Conservation (phyloP, 257 asterid species). For the Eucommia ulmoides region DNA sequence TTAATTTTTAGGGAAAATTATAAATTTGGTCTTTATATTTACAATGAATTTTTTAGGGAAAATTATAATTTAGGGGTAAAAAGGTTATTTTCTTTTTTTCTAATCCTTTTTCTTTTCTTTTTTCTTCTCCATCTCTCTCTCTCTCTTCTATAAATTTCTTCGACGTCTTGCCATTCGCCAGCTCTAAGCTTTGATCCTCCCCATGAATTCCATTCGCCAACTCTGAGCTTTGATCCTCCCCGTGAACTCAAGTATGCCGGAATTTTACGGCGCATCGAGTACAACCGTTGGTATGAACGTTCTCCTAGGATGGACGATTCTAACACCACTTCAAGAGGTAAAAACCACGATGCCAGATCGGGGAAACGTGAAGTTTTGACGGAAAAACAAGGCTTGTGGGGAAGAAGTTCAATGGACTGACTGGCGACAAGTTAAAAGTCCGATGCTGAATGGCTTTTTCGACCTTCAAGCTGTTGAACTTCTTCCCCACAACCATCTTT, state of each 20-base stretch:
- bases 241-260: slow-evolving; percentile 17
- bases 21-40: too few species aligned
- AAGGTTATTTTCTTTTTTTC: too few species aligned
- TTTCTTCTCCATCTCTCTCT: too few species aligned
- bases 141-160: too few species aligned
- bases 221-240: slow-evolving; percentile 3
- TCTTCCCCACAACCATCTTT: slow-evolving; percentile 13
- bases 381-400: slow-evolving; percentile 8
- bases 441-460: slow-evolving; percentile 35
- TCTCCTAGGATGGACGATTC: slow-evolving; percentile 24
- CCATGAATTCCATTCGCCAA: slow-evolving; percentile 6
- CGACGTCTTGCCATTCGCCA: too few species aligned
- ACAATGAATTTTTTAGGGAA: too few species aligned
- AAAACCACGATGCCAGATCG: slow-evolving; percentile 18
- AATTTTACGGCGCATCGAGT: slow-evolving; percentile 28
- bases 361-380: slow-evolving; percentile 18
- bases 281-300: slow-evolving; percentile 17
- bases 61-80: too few species aligned
- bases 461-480: slow-evolving; percentile 15
- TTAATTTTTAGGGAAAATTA: too few species aligned
- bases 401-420: slow-evolving; percentile 17
- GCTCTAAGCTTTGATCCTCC: slow-evolving; percentile 3
- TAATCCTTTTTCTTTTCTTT: too few species aligned
- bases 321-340: slow-evolving; percentile 4
- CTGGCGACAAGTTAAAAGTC: slow-evolving; percentile 20